Conservation (phyloP, 176 grass and related monocot genomes). For the Paspalum notatum region DNA sequence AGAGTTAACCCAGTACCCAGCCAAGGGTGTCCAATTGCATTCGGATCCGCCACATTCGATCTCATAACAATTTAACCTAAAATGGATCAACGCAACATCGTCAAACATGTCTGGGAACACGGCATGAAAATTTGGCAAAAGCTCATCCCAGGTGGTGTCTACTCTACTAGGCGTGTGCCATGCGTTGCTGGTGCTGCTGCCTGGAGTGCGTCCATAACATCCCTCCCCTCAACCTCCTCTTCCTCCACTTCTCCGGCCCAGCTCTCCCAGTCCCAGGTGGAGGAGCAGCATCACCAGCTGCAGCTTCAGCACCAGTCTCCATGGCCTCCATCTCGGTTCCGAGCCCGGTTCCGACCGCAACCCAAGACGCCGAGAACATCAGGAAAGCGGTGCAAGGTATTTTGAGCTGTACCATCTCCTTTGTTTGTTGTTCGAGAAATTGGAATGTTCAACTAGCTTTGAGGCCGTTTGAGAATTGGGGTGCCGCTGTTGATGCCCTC, state of each 20-base stretch:
- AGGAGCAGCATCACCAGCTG: not conserved
- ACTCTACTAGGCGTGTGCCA: conserved; percentile 43
- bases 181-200: conserved; percentile 59
- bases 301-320: not conserved
- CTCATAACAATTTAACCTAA: not conserved
- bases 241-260: conserved; percentile 38
- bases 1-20: not conserved
- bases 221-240: conserved; percentile 56
- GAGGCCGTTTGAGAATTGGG: not conserved
- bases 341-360: conserved; percentile 41
- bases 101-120: conserved; percentile 17
- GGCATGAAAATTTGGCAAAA: not conserved
- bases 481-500: not conserved
- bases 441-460: not conserved
- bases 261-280: not conserved
- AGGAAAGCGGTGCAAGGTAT: conserved; percentile 80
- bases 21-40: not conserved
- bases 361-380: conserved; percentile 68
- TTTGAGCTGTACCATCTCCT: not conserved
- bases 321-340: conserved; percentile 82
- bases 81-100: not conserved
- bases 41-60: not conserved
- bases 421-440: not conserved
- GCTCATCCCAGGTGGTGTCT: not conserved
- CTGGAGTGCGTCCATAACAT: conserved; percentile 62